Percentiles rank a stretch among this genome's conserved stretches.
phyloP scores from a whole-genome alignment of 2,329 filamentous ascomycete species.

The Coleophoma cylindrospora region DNA sequence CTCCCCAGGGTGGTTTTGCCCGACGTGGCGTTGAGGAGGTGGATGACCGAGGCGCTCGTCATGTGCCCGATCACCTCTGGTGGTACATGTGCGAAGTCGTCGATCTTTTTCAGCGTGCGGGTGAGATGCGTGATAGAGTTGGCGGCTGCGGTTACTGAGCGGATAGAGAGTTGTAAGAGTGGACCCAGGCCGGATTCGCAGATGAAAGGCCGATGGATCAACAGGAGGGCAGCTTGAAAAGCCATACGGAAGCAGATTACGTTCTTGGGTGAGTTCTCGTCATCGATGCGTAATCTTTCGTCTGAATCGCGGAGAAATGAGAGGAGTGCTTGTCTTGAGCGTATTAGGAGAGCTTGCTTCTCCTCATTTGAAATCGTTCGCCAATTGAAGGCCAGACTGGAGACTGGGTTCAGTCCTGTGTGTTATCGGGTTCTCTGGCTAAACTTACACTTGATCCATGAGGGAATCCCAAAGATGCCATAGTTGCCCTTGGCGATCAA shows the following conservation, averaged over 20 bases:
- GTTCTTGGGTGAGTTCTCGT: background rate
- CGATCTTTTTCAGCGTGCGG: background rate
- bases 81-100: background rate
- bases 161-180: background rate
- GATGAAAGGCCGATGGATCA: background rate
- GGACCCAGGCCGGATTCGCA: background rate
- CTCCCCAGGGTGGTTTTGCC: background rate
- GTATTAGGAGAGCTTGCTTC: background rate
- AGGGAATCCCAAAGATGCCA: slow-evolving; percentile 15
- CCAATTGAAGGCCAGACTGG: background rate
- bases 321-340: background rate
- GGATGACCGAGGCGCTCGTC: background rate
- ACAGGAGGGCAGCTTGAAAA: background rate
- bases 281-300: background rate
- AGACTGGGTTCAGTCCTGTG: background rate
- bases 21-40: background rate
- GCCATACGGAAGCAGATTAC: background rate
- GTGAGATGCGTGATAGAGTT: background rate
- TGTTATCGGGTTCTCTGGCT: background rate
- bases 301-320: background rate
- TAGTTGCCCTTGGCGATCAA: slow-evolving; percentile 6
- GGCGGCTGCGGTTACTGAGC: background rate
- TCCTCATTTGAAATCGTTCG: background rate
- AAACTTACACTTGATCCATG: slow-evolving; percentile 8
- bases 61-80: background rate